phyloP scores from a whole-genome alignment of 1,284 basidiomycete species.

The Coriolopsis trogii region DNA sequence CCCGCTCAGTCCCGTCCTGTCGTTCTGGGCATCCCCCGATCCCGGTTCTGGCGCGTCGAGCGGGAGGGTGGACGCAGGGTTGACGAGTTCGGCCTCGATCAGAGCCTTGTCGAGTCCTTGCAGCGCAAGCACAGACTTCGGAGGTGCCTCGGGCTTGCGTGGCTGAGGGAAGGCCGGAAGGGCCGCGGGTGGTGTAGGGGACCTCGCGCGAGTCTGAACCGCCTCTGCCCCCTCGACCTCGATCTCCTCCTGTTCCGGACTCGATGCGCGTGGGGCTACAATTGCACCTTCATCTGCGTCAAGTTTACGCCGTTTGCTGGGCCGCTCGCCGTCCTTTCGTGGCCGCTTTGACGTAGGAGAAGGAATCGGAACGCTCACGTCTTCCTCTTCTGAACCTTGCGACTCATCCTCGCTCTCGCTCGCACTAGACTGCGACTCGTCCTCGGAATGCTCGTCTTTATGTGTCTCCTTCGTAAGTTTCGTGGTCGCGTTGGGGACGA shows the following conservation, averaged over 20 bases:
- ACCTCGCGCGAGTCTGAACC: constrained; percentile 27
- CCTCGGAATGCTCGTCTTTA: constrained; percentile 12
- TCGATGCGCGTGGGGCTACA: constrained; percentile 18
- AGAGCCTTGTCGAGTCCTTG: constrained; percentile 82
- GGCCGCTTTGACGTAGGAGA: constrained; percentile 7
- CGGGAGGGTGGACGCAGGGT: constrained; percentile 53
- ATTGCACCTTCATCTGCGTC: constrained; percentile 26
- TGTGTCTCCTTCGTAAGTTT: neutral
- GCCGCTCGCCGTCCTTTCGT: constrained; percentile 29
- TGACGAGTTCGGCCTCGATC: constrained; percentile 71
- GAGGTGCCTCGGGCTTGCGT: constrained; percentile 69
- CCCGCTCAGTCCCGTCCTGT: constrained; percentile 56
- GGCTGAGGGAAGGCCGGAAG: constrained; percentile 78
- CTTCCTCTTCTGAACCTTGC: constrained; percentile 8
- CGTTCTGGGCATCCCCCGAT: constrained; percentile 41
- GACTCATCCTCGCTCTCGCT: constrained; percentile 35
- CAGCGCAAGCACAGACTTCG: constrained; percentile 64
- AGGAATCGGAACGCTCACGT: neutral
- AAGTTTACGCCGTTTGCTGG: constrained; percentile 39
- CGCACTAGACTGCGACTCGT: constrained; percentile 10
- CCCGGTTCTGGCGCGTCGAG: constrained; percentile 49
- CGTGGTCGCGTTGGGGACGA: neutral
- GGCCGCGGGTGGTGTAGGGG: constrained; percentile 38
- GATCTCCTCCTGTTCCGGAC: constrained; percentile 9
- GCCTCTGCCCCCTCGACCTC: neutral